These are phyloP conservation scores for Fusarium zealandicum DNA, from an alignment of 2,329 filamentous ascomycete genomes.

Conservation along the genomic window DNA sequence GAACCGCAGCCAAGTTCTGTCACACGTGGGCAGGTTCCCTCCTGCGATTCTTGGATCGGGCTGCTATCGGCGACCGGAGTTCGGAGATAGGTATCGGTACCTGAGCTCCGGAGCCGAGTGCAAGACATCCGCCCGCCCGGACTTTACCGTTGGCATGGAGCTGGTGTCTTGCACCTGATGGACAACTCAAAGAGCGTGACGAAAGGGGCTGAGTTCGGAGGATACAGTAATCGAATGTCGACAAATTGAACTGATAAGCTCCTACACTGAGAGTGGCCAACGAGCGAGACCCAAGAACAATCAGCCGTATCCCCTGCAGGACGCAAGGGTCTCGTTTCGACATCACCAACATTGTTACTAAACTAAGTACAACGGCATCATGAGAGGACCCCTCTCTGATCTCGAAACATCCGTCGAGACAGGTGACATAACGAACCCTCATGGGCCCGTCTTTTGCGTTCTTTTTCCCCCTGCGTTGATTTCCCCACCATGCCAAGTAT, in stretches of 20 bases:
- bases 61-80: constrained; percentile 4
- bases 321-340: constrained; percentile 15
- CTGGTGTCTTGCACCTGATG: not conserved
- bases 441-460: constrained; percentile 1
- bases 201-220: not conserved
- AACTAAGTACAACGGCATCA: not conserved
- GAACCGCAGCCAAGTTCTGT: constrained; percentile 35
- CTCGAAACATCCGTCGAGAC: not conserved
- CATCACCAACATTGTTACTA: not conserved
- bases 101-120: constrained; percentile 11
- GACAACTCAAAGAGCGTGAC: not conserved
- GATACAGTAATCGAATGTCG: constrained; percentile 7
- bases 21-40: constrained; percentile 39
- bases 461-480: constrained; percentile 11
- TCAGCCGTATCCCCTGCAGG: constrained; percentile 17
- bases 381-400: not conserved
- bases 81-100: constrained; percentile 5
- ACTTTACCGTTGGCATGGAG: constrained; percentile 4
- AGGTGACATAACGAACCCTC: not conserved
- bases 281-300: not conserved
- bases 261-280: constrained; percentile 7
- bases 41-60: constrained; percentile 2
- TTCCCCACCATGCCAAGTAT: constrained; percentile 10
- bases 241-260: constrained; percentile 13
- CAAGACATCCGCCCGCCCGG: not conserved